Conservation (phyloP, 805 yeast genomes). For the Pichia sporocuriosa region DNA sequence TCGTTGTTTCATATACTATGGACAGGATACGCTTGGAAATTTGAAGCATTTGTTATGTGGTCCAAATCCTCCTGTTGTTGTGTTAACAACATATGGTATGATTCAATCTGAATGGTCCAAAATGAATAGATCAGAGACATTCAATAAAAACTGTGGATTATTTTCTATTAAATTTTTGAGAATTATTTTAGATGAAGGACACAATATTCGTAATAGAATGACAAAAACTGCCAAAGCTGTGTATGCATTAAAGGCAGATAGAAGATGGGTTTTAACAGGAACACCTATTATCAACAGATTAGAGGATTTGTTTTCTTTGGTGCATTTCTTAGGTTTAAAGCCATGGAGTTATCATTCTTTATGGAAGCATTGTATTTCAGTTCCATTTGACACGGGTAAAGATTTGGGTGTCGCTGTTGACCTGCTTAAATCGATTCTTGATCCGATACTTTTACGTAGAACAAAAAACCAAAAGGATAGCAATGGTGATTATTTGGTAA, state of each 20-base stretch:
- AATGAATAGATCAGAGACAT: slow-evolving; percentile 26
- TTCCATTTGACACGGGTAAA: slow-evolving; percentile 67
- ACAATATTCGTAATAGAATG: slow-evolving; percentile 71
- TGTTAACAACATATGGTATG: slow-evolving; percentile 85
- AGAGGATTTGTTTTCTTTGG: slow-evolving; percentile 77
- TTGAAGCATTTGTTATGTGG: slow-evolving; percentile 39
- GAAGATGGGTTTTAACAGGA: slow-evolving; percentile 87
- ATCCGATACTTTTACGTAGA: slow-evolving; percentile 76
- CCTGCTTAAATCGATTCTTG: slow-evolving; percentile 77
- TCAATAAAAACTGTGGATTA: slow-evolving; percentile 41
- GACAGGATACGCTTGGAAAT: slow-evolving; percentile 49
- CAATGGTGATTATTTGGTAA: slow-evolving; percentile 69
- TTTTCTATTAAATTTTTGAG: slow-evolving; percentile 71
- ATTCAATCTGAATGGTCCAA: slow-evolving; percentile 68
- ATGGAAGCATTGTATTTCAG: slow-evolving; percentile 82
- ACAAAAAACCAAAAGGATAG: slow-evolving; percentile 77
- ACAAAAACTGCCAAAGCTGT: slow-evolving; percentile 78
- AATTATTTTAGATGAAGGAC: slow-evolving; percentile 78
- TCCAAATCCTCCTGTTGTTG: slow-evolving; percentile 52
- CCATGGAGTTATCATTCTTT: slow-evolving; percentile 85
- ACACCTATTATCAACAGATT: slow-evolving; percentile 86
- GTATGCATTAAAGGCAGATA: slow-evolving; percentile 51
- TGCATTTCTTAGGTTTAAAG: slow-evolving; percentile 67
- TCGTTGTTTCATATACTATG: slow-evolving; percentile 65
- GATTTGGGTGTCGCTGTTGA: slow-evolving; percentile 67